Evolutionary conservation across 2,329 filamentous ascomycete species (phyloP).

Genomic region (Chalara sp.): DNA sequence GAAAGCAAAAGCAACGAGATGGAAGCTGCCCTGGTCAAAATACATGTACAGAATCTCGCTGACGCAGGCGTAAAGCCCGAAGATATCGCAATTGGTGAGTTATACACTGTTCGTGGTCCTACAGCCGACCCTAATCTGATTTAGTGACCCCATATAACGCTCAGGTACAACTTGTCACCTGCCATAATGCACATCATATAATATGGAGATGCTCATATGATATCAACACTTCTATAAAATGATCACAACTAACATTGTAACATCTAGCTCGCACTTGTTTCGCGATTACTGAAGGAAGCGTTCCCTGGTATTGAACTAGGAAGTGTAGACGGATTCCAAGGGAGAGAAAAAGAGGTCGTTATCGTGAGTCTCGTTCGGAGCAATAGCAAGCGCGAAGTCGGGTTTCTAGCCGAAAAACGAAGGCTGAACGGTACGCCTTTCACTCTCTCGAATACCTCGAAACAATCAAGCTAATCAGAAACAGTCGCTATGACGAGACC

Average conservation of each 20-base stretch:
- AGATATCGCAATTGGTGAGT: slow-evolving; percentile 59
- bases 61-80: slow-evolving; percentile 70
- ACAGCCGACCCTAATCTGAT: no score
- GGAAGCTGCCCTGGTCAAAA: slow-evolving; percentile 74
- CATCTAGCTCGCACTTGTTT: slow-evolving; percentile 64
- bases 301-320: slow-evolving; percentile 89
- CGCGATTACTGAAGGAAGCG: slow-evolving; percentile 67
- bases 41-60: slow-evolving; percentile 73
- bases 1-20: slow-evolving; percentile 89
- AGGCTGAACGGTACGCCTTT: slow-evolving; percentile 75
- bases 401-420: slow-evolving; percentile 87
- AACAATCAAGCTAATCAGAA: slow-evolving; percentile 1
- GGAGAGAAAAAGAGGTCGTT: slow-evolving; percentile 92
- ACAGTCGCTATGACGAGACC: slow-evolving; percentile 94
- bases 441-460: slow-evolving; percentile 1
- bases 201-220: no score
- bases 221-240: no score
- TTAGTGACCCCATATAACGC: slow-evolving; percentile 96
- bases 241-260: not conserved
- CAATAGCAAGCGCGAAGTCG: slow-evolving; percentile 80
- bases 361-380: slow-evolving; percentile 91
- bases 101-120: no score
- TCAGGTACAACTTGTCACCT: slow-evolving; percentile 47
- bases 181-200: no score
- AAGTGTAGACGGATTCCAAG: slow-evolving; percentile 95